Percentiles rank a stretch among this genome's conserved stretches.
phyloP scores from a whole-genome alignment of 1,284 basidiomycete species.

The Pterulicium gracile region DNA sequence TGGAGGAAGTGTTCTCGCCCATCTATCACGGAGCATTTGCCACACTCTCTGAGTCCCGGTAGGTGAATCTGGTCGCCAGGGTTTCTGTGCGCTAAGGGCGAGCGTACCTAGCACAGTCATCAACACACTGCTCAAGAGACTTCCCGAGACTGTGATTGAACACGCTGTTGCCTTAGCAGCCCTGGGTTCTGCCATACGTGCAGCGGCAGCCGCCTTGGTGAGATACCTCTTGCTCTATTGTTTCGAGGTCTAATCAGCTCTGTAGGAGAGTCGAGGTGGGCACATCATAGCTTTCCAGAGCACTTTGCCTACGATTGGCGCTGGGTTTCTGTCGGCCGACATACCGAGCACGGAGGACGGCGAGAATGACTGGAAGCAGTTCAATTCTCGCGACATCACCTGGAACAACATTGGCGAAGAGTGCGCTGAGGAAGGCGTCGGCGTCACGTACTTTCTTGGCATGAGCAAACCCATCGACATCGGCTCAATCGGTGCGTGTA shows the following conservation, averaged over 20 bases:
- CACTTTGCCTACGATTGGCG: conserved; percentile 70
- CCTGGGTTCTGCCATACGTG: conserved; percentile 73
- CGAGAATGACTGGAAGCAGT: conserved; percentile 63
- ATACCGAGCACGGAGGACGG: conserved; percentile 79
- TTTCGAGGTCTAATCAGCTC: conserved; percentile 4
- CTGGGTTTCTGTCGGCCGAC: conserved; percentile 50
- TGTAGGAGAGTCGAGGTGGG: conserved; percentile 72
- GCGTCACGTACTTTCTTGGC: conserved; percentile 85
- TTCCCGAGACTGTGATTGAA: conserved; percentile 59
- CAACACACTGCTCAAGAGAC: conserved; percentile 49
- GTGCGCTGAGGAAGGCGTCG: conserved; percentile 83
- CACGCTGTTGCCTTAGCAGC: conserved; percentile 46
- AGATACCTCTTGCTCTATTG: conserved; percentile 16
- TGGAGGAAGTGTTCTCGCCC: conserved; percentile 89
- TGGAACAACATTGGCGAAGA: conserved; percentile 85
- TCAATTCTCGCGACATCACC: conserved; percentile 60
- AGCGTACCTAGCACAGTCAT: conserved; percentile 36
- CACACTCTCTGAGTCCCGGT: conserved; percentile 66
- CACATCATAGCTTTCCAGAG: conserved; percentile 80
- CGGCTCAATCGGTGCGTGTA: conserved; percentile 74
- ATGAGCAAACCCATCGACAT: conserved; percentile 81
- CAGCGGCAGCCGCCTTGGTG: conserved; percentile 66
- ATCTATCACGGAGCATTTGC: conserved; percentile 72
- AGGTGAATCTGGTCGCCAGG: conserved; percentile 12
- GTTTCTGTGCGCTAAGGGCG: background rate